Evolutionary conservation across 2,329 filamentous ascomycete genomes (phyloP), one percentile per base, ranked within the genome.

Genomic region (Ophiognomonia clavigignenti-juglandacearum): DNA sequence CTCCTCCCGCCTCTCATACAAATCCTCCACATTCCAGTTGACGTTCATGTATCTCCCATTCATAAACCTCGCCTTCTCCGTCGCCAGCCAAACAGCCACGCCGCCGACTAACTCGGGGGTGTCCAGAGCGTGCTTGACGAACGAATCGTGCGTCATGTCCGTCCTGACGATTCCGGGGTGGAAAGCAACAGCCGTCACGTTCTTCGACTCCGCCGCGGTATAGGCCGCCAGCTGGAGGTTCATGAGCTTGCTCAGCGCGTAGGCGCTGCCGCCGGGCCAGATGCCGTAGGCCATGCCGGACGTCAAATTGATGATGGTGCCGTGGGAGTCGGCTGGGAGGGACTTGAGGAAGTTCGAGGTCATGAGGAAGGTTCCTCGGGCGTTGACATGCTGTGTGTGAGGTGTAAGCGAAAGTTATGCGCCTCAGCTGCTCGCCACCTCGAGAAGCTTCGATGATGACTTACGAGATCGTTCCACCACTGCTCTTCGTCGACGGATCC

Each of bases 321-420:
- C 59, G 6, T 43, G 39, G 8, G 34, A 13, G 13, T 35, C 18
- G 2, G 20, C n/a, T 38, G 50, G 50, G 10, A 52, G 43, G 24
- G 39, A 31, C 16, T 22, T 41, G 34, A 54, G 44, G 32, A 48
- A 54, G 36, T 62, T 55, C 7, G 64, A 60, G 2, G 62, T 55
- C 13, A 66, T 52, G 6, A 70, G 56, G 45, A 66, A 70, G 1
- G 60, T 45, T 0, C 69, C 73, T 14, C 62, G 62, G 16, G 73
- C 29, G 50, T 74, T 74, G 40, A 71, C 59, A 2, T 51, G 51
- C 24, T 49, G 29, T 16, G 24, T 4, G 13, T 6, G 4, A 37
- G 7, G 9, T 7, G n/a, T 37, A 7, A 18, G n/a, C n/a, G n/a
- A n/a, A n/a, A n/a, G n/a, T n/a, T n/a, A n/a, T n/a, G n/a, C n/a